Conservation (phyloP, 2,329 filamentous ascomycete genomes). For the Lasiodiplodia sp. region DNA sequence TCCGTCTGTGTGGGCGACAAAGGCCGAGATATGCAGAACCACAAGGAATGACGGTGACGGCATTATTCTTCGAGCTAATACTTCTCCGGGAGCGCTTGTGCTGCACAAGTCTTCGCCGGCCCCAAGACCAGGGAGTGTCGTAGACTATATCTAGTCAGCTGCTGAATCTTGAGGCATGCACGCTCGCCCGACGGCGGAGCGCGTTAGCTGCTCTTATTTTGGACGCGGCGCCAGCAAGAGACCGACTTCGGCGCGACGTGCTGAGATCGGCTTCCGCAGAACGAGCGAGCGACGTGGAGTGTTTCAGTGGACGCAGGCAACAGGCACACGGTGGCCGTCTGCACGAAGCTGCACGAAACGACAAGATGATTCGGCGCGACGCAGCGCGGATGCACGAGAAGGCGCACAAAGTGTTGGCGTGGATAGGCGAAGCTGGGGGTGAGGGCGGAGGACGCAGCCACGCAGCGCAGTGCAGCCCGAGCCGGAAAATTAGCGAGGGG, state of each 20-base stretch:
- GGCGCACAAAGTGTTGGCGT: not conserved
- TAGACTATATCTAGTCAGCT: not conserved
- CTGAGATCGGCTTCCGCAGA: slow-evolving; percentile 16
- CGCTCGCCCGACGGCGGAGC: slow-evolving; percentile 4
- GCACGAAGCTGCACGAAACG: not conserved
- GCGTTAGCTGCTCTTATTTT: slow-evolving; percentile 5
- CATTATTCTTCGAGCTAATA: not conserved
- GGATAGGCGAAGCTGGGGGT: not conserved
- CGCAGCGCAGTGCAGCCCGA: slow-evolving; percentile 9
- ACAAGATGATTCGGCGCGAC: not conserved
- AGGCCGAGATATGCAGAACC: not conserved
- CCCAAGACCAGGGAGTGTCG: not conserved
- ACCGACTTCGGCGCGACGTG: slow-evolving; percentile 10
- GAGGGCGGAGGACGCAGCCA: not conserved
- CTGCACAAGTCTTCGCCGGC: not conserved
- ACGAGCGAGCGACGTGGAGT: slow-evolving; percentile 13
- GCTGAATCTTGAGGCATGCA: not conserved
- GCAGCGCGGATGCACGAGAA: not conserved
- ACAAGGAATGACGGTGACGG: not conserved
- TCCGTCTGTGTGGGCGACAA: not conserved
- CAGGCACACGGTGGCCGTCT: not conserved
- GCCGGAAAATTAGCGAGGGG: slow-evolving; percentile 30
- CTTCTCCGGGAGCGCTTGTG: not conserved
- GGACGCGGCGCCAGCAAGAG: slow-evolving; percentile 13
- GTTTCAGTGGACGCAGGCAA: slow-evolving; percentile 15